Evolutionary conservation across 2,329 filamentous ascomycete species (phyloP), one percentile per base, ranked within the genome.

Genomic region (Ceratocystis eucalypticola): DNA sequence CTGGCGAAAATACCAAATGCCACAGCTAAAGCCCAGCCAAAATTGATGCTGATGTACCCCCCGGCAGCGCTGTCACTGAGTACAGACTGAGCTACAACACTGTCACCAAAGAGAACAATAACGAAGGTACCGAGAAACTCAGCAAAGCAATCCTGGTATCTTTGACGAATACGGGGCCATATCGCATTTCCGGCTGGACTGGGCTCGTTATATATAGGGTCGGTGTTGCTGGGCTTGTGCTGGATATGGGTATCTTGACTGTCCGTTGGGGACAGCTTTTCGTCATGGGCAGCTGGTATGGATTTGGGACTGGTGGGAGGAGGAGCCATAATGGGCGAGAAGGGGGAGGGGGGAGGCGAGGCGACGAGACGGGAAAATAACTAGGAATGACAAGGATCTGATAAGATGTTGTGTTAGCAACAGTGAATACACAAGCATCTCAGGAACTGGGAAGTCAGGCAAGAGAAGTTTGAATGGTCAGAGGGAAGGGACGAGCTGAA

Each of bases 121-220:
- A 87, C 80, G 76, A 89, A 85, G 12, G 83, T 86, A 6, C 85
- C 86, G 62, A 86, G 80, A 74, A 88, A 88, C 70, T 89, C 85
- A 0, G 84, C 83, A 69, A 88, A 83, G 1, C 80, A 80, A 69
- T 88, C 84, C 67, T 80, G 79, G 46, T 82, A 76, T 33, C 74
- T 70, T 22, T 77, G 74, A 55, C 85, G 78, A 33, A 84, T 74
- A 48, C 76, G 77, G 61, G 76, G 80, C 86, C 85, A 88, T 20
- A 68, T 15, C n/a, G 61, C 63, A 12, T 37, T 30, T 4, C 30
- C 25, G 2, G 41, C 17, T 8, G 66, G 62, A 2, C 30, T 5
- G 37, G 57, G 30, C n/a, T 62, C 46, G 33, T 65, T 63, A 3
- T 45, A 41, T 4, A 41, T 12, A 15, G 46, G 44, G 5, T 62